phyloP scores from a whole-genome alignment of 768 basidiomycete genomes.

The Termitomyces sp. region DNA sequence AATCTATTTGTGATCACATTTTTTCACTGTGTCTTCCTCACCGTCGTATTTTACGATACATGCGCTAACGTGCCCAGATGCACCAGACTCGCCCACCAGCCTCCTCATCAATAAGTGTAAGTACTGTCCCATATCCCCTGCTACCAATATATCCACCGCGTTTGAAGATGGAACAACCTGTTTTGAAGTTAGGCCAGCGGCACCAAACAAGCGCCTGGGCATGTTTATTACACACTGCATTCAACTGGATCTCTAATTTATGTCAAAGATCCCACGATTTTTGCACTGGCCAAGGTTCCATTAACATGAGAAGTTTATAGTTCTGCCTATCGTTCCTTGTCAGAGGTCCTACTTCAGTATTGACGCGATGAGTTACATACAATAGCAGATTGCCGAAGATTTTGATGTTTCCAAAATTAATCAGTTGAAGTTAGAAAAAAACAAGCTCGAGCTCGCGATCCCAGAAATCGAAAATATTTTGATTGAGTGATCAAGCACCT shows the following conservation, averaged over 20 bases:
- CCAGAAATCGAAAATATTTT: too few relatives aligned
- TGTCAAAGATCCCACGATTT: constrained; percentile 24
- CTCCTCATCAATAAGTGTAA: constrained; percentile 12
- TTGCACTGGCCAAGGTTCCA: constrained; percentile 18
- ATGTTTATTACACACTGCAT: constrained; percentile 24
- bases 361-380: constrained; percentile 18
- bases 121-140: constrained; percentile 8
- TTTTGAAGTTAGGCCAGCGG: constrained; percentile 18
- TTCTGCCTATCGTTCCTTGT: constrained; percentile 20
- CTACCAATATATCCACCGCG: neutral
- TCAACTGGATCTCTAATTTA: constrained; percentile 20
- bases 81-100: constrained; percentile 4
- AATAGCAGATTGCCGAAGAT: constrained; percentile 20
- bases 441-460: too few relatives aligned
- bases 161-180: constrained; percentile 6
- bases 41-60: constrained; percentile 1
- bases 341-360: constrained; percentile 14
- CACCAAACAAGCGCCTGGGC: constrained; percentile 22
- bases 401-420: neutral
- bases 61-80: constrained; percentile 6
- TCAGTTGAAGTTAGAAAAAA: neutral
- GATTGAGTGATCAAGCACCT: too few relatives aligned
- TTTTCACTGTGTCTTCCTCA: constrained; percentile 2
- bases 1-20: constrained; percentile 2
- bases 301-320: constrained; percentile 11